Base-by-base conservation (phyloP, 2,329 filamentous ascomycete species). In the Dothiorella sarmentorum region DNA sequence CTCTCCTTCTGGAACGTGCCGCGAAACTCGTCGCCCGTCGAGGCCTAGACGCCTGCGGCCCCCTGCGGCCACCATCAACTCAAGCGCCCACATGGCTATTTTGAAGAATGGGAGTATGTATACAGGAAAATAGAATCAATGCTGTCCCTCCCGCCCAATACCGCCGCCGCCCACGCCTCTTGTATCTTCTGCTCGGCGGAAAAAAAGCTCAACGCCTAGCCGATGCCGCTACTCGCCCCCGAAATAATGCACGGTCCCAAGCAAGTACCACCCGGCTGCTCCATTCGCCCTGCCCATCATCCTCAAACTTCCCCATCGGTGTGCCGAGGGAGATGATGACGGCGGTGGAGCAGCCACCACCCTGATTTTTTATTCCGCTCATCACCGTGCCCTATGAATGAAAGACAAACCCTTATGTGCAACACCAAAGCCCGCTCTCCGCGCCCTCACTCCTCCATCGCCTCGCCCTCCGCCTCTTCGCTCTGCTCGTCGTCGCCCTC, bases 391-490 rank as follows among this genome's bases (percentile, higher is more conserved):
- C 47, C 38, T 29, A 22, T 42, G 49, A 27, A 53, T n/a, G n/a
- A 40, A 56, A 29, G 33, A 24, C 29, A 4, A 15, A 13, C 18
- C 40, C 38, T 13, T 55, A 27, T 42, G 51, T 53, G 49, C 49
- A 37, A 11, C 49, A 27, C 5, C 5, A 18, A n/a, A n/a, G n/a
- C n/a, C n/a, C n/a, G n/a, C n/a, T n/a, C n/a, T n/a, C n/a, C n/a
- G 7, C 11, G 27, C 60, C 56, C 68, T 49, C 62, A 64, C 42
- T 69, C 68, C 61, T 67, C 61, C 71, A 73, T 72, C 40, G 70
- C 66, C 33, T 69, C 64, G 52, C 66, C 59, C 38, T 66, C 35
- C 4, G 26, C 65, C 45, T 29, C 35, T n/a, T 61, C 63, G 29
- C 64, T 63, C 60, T 63, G 33, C 58, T 67, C 67, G 22, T 63